These are phyloP conservation scores for Eucalyptus erythrocorys DNA, from an alignment of 345 rosid species.

Conservation along the genomic window DNA sequence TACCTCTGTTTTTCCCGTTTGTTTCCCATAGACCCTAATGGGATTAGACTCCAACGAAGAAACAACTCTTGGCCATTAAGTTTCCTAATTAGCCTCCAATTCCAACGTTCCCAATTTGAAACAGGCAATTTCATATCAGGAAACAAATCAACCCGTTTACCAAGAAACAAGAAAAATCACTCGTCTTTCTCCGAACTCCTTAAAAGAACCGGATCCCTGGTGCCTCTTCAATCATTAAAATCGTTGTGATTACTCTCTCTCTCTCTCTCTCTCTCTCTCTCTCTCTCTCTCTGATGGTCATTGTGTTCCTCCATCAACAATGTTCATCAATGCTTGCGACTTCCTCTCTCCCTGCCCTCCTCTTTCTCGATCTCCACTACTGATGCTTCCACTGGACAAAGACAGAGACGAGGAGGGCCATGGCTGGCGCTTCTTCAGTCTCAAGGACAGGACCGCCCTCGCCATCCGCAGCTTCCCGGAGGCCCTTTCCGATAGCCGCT, in stretches of 20 bases:
- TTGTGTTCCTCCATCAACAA: neutral
- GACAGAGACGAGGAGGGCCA: neutral
- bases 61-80: neutral
- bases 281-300: neutral
- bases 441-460: neutral
- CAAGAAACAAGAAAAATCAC: neutral
- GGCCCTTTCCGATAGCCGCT: neutral
- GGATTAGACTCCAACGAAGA: neutral
- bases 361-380: neutral
- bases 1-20: neutral
- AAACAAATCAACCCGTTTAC: neutral
- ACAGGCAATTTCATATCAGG: neutral
- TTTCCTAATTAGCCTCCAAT: neutral
- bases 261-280: no score
- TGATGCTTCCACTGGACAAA: neutral
- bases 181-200: neutral
- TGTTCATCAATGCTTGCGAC: neutral
- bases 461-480: neutral
- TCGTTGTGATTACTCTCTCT: neutral
- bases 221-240: no score
- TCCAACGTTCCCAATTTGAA: neutral
- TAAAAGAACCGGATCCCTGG: no score
- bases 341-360: neutral
- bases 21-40: neutral
- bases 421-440: neutral